phyloP scores from a whole-genome alignment of 2,329 filamentous ascomycete species.

The Calonectria fujianensis region DNA sequence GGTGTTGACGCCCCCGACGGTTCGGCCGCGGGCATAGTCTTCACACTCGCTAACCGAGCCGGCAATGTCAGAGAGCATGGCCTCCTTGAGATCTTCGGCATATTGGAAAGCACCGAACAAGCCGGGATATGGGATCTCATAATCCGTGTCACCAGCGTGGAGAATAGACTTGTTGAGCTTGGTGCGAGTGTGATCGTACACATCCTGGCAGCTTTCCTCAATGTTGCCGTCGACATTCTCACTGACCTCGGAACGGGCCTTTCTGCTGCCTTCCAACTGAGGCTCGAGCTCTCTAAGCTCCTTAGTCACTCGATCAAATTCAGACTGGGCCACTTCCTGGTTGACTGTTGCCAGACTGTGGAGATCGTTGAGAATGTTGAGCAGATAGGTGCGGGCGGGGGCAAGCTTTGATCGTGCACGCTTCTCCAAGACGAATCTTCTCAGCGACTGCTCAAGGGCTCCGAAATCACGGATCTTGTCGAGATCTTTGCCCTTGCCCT shows the following conservation, averaged over 20 bases:
- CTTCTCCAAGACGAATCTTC: slow-evolving; percentile 97
- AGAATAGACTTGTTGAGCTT: slow-evolving; percentile 85
- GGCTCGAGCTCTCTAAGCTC: slow-evolving; percentile 91
- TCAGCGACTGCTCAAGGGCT: slow-evolving; percentile 89
- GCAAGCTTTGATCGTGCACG: slow-evolving; percentile 95
- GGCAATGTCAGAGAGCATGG: slow-evolving; percentile 92
- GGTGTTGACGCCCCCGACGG: slow-evolving; percentile 86
- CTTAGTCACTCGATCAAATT: slow-evolving; percentile 87
- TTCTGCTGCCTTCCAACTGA: slow-evolving; percentile 87
- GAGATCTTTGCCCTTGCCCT: slow-evolving; percentile 89
- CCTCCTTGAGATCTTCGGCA: slow-evolving; percentile 92
- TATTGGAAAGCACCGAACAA: slow-evolving; percentile 91
- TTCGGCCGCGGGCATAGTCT: slow-evolving; percentile 86
- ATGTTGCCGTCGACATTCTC: slow-evolving; percentile 89
- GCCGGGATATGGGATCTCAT: slow-evolving; percentile 91
- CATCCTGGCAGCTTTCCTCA: slow-evolving; percentile 88
- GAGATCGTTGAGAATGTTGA: slow-evolving; percentile 94
- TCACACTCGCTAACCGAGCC: slow-evolving; percentile 87
- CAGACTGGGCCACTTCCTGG: slow-evolving; percentile 87
- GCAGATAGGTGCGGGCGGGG: slow-evolving; percentile 94
- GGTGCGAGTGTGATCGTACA: slow-evolving; percentile 88
- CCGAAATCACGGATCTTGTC: slow-evolving; percentile 94
- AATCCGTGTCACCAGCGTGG: slow-evolving; percentile 83
- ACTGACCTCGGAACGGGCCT: slow-evolving; percentile 85
- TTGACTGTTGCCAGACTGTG: slow-evolving; percentile 90